Conservation (phyloP, 768 basidiomycete genomes). For the Xerocomellus amylosporus region DNA sequence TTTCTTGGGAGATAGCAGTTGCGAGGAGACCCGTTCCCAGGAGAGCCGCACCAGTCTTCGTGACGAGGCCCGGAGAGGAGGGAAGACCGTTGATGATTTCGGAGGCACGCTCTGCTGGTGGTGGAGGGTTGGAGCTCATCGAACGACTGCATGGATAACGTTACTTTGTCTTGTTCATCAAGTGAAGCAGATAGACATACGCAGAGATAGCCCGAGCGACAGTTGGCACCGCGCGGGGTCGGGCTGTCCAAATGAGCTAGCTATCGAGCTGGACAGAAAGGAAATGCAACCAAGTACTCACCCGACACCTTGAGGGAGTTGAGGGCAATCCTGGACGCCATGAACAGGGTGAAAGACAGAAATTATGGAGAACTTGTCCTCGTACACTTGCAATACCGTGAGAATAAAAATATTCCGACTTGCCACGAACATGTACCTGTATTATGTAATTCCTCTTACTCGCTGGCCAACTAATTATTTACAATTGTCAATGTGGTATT, state of each 20-base stretch:
- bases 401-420: constrained; percentile 33
- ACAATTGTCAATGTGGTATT: too few species aligned
- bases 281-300: constrained; percentile 24
- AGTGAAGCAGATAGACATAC: constrained; percentile 36
- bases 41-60: constrained; percentile 92
- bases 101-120: constrained; percentile 83
- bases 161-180: constrained; percentile 8
- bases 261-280: background rate
- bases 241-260: constrained; percentile 37
- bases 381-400: constrained; percentile 20
- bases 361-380: constrained; percentile 5
- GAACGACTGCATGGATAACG: constrained; percentile 48
- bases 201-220: constrained; percentile 45
- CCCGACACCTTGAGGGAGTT: constrained; percentile 62
- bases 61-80: constrained; percentile 81
- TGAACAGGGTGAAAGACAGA: constrained; percentile 25
- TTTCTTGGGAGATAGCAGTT: constrained; percentile 92
- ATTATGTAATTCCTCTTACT: constrained; percentile 16
- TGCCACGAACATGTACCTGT: constrained; percentile 18
- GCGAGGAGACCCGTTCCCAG: constrained; percentile 87
- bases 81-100: constrained; percentile 88
- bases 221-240: constrained; percentile 52
- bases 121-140: constrained; percentile 63
- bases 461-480: too few species aligned
- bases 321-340: constrained; percentile 73